These are phyloP conservation scores for Cornus florida DNA, from an alignment of 148 eudicot species.

Conservation along the genomic window DNA sequence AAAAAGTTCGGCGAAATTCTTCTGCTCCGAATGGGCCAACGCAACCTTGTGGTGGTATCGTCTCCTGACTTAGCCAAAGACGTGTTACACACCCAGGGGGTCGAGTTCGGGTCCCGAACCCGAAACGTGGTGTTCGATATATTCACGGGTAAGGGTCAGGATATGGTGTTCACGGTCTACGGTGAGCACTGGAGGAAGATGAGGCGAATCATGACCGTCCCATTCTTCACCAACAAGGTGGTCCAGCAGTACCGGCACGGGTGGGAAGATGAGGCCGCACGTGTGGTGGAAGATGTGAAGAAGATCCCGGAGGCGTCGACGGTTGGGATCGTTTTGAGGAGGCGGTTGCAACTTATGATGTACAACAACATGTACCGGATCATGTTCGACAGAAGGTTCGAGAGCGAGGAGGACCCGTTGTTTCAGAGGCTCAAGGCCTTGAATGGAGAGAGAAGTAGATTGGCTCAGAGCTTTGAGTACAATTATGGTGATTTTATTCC, in stretches of 20 bases:
- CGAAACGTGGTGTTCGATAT: conserved; percentile 79
- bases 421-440: conserved; percentile 66
- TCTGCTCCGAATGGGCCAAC: conserved; percentile 67
- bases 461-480: conserved; percentile 87
- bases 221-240: conserved; percentile 79
- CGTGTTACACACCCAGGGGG: conserved; percentile 79
- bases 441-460: conserved; percentile 80
- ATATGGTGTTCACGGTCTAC: conserved; percentile 81
- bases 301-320: conserved; percentile 48
- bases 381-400: conserved; percentile 73
- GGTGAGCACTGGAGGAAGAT: conserved; percentile 92
- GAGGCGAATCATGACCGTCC: conserved; percentile 85
- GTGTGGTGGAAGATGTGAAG: conserved; percentile 69
- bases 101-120: conserved; percentile 74
- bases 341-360: conserved; percentile 70
- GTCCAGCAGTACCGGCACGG: conserved; percentile 69
- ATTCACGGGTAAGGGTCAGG: conserved; percentile 80
- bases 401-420: conserved; percentile 63
- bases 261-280: conserved; percentile 74
- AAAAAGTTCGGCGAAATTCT: conserved; percentile 56
- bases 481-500: conserved; percentile 90
- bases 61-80: conserved; percentile 73
- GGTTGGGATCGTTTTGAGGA: conserved; percentile 56
- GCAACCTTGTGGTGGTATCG: conserved; percentile 66
- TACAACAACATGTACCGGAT: conserved; percentile 79